These are phyloP conservation scores for Aspergillus sp. DNA, from an alignment of 2,329 filamentous ascomycete species.

Conservation along the genomic window DNA sequence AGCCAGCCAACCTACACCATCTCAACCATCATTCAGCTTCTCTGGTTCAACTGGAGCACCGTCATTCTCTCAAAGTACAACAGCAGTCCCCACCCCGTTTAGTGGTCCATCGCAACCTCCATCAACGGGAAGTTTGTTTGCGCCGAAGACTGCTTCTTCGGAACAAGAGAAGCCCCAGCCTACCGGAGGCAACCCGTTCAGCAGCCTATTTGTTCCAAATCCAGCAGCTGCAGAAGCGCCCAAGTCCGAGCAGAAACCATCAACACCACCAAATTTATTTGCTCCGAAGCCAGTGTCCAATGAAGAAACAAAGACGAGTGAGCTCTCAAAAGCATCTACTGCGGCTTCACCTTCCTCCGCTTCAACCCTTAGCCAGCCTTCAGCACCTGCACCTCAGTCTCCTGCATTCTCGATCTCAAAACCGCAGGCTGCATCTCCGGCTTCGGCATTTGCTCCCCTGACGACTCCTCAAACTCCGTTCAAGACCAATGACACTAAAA, in stretches of 20 bases:
- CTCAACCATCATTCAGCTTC: slow-evolving; percentile 18
- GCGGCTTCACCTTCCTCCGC: slow-evolving; percentile 17
- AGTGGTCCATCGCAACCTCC: slow-evolving; percentile 20
- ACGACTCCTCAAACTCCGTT: slow-evolving; percentile 13
- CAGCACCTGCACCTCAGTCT: slow-evolving; percentile 9
- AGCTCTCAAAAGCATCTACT: slow-evolving; percentile 11
- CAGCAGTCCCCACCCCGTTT: slow-evolving; percentile 11
- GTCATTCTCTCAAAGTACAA: slow-evolving; percentile 21
- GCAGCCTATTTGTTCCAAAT: slow-evolving; percentile 20
- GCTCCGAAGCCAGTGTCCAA: slow-evolving; percentile 15
- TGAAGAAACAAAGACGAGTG: slow-evolving; percentile 15
- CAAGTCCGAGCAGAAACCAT: slow-evolving; percentile 15
- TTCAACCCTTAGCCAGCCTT: slow-evolving; percentile 6
- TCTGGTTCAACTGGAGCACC: slow-evolving; percentile 15
- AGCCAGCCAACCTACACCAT: slow-evolving; percentile 7
- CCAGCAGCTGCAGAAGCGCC: slow-evolving; percentile 16
- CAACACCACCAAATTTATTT: slow-evolving; percentile 16
- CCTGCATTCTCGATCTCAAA: slow-evolving; percentile 13
- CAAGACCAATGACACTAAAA: slow-evolving; percentile 15
- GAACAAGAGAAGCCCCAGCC: slow-evolving; percentile 18
- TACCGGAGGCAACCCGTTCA: slow-evolving; percentile 21
- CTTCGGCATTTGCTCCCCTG: slow-evolving; percentile 3
- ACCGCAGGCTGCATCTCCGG: slow-evolving; percentile 8
- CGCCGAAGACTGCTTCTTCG: slow-evolving; percentile 18
- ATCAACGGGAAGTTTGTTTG: slow-evolving; percentile 24